Percentiles rank a stretch among this genome's conserved stretches.
Evolutionary conservation across 345 rosid species (phyloP).

Genomic region (Linum lewisii): DNA sequence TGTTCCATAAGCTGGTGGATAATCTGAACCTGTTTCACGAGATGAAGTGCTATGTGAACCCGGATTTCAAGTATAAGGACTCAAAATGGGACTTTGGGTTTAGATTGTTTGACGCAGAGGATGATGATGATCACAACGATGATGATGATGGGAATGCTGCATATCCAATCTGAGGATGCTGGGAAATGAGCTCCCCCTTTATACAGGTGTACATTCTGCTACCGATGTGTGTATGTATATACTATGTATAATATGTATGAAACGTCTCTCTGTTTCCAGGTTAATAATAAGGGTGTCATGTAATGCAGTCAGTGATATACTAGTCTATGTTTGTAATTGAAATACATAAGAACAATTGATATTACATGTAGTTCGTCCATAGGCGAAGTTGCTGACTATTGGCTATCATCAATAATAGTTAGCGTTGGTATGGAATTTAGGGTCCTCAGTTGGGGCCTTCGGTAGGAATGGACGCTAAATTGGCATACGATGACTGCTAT

Average conservation of each 20-base stretch:
- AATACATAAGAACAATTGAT: too few relatives aligned
- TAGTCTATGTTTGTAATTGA: too few relatives aligned
- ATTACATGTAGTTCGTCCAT: too few relatives aligned
- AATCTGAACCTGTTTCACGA: conserved; percentile 85
- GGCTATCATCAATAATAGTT: too few relatives aligned
- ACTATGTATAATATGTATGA: neutral
- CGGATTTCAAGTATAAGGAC: conserved; percentile 51
- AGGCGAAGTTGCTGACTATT: too few relatives aligned
- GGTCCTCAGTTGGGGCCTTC: too few relatives aligned
- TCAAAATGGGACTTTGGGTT: conserved; percentile 48
- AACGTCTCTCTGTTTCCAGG: neutral
- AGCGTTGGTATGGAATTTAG: too few relatives aligned
- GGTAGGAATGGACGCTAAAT: too few relatives aligned
- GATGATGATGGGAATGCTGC: conserved; percentile 24
- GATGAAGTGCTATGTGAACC: conserved; percentile 68
- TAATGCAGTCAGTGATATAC: neutral
- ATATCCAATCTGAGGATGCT: conserved; percentile 34
- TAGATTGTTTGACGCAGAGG: conserved; percentile 46
- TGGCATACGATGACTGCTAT: too few relatives aligned
- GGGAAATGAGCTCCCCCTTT: neutral
- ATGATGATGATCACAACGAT: conserved; percentile 14
- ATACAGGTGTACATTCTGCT: conserved; percentile 27
- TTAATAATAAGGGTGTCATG: neutral
- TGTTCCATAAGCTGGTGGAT: conserved; percentile 90
- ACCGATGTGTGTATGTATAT: conserved; percentile 31